Evolutionary conservation across 2,329 filamentous ascomycete genomes (phyloP), one percentile per base, ranked within the genome.

Genomic region (Colletotrichum siamense): DNA sequence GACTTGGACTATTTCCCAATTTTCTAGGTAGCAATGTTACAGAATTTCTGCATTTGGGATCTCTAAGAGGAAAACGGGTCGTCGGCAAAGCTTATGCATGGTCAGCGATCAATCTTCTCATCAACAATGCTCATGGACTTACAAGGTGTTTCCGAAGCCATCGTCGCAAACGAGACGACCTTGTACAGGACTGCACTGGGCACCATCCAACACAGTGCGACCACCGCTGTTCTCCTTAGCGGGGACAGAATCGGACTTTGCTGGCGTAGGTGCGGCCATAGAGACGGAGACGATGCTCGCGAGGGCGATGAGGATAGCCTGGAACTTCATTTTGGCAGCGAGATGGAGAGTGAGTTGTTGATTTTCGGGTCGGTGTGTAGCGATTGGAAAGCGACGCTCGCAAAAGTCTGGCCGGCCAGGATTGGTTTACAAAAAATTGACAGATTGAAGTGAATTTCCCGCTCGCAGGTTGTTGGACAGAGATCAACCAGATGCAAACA

Each of bases 81-180:
- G 24, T 73, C 71, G 63, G 71, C 71, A 12, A 73, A 69, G 36
- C 71, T 73, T n/a, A 6, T 22, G 44, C 6, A 15, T 12, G 22
- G 36, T n/a, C 16, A 26, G 68, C 16, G 57, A 36, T 6, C 12
- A 10, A 34, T 10, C 6, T 28, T 15, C 44, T 28, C 30, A 8
- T 10, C 12, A 49, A 16, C 7, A 16, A 57, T 9, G 57, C 8
- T 15, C 28, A 15, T 28, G 15, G 9, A 65, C 67, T 66, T 36
- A 75, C 72, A 75, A 75, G 15, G 67, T 75, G 16, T 75, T 75
- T 4, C 72, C 72, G 3, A 75, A 6, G 5, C 72, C 67, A 15
- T 75, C 72, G 24, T 71, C 72, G 24, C 72, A 75, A 13, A 75
- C 72, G 6, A 75, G 28, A 22, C 72, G 59, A 13, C 72, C 72